phyloP scores from a whole-genome alignment of 73 alveolate genomes.

The Uronychia setigera region DNA sequence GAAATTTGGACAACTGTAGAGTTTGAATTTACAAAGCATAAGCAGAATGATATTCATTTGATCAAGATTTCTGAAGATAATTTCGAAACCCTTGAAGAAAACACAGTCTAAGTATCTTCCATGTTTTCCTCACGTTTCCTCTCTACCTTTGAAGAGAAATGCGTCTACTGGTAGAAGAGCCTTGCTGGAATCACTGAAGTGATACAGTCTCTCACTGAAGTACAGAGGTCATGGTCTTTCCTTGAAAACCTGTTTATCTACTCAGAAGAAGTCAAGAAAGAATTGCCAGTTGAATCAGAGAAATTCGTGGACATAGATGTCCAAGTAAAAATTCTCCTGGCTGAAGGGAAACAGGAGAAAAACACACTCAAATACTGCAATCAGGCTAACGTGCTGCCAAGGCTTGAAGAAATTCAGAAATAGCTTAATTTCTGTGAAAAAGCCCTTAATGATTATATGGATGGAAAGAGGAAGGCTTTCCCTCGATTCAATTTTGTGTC shows the following conservation, averaged over 20 bases:
- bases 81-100: slow-evolving; percentile 99
- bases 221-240: slow-evolving; percentile 97
- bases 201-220: slow-evolving; percentile 94
- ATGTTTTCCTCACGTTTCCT: slow-evolving; percentile 89
- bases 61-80: slow-evolving; percentile 97
- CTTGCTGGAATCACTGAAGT: slow-evolving; percentile 91
- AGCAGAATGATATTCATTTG: slow-evolving; percentile 90
- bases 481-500: slow-evolving; percentile 99
- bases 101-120: slow-evolving; percentile 81
- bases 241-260: slow-evolving; percentile 99
- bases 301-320: slow-evolving; percentile 95
- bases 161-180: slow-evolving; percentile 75
- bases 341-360: slow-evolving; percentile 87
- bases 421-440: slow-evolving; percentile 98
- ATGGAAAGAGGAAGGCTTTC: slow-evolving; percentile 99
- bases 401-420: slow-evolving; percentile 96
- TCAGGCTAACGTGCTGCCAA: slow-evolving; percentile 78
- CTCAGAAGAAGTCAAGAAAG: slow-evolving; percentile 99
- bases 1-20: slow-evolving; percentile 91
- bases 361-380: slow-evolving; percentile 93
- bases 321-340: slow-evolving; percentile 95
- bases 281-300: slow-evolving; percentile 98
- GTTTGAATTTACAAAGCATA: slow-evolving; percentile 84
- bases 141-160: slow-evolving; percentile 81
- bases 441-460: slow-evolving; percentile 99